These are phyloP conservation scores for Ascoidea asiatica DNA, from an alignment of 805 yeast species.

Conservation along the genomic window DNA sequence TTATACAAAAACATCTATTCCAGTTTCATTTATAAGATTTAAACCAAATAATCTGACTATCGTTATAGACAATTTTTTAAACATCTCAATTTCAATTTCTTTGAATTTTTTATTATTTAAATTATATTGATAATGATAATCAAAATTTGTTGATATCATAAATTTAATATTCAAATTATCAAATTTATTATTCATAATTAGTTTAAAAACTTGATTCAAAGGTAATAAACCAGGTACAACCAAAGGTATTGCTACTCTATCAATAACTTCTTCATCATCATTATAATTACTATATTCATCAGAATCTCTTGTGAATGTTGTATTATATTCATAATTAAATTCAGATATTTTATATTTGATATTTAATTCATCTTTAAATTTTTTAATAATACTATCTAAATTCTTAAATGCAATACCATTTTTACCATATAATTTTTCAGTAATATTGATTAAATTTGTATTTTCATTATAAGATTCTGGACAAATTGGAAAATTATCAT, in stretches of 20 bases:
- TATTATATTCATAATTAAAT: not conserved
- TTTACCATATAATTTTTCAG: constrained; percentile 26
- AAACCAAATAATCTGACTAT: too few relatives aligned
- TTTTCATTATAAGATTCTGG: not conserved
- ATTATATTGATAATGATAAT: too few relatives aligned
- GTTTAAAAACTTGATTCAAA: constrained; percentile 26
- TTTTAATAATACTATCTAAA: constrained; percentile 11
- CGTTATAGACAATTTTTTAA: too few relatives aligned
- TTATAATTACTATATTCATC: constrained; percentile 8
- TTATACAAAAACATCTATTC: too few relatives aligned
- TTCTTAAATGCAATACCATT: constrained; percentile 17
- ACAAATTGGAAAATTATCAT: not conserved
- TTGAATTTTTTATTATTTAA: too few relatives aligned
- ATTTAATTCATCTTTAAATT: constrained; percentile 7
- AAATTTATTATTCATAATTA: constrained; percentile 19
- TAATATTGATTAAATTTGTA: constrained; percentile 13
- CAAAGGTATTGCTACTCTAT: constrained; percentile 19
- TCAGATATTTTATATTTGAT: not conserved
- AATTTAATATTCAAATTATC: constrained; percentile 13
- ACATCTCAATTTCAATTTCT: too few relatives aligned
- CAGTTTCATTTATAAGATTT: too few relatives aligned
- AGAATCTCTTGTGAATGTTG: not conserved
- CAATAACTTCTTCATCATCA: constrained; percentile 10
- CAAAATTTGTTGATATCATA: too few relatives aligned
- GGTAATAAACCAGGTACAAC: constrained; percentile 41